Percentiles rank a stretch among this genome's conserved stretches.
Conservation (phyloP, 1,284 basidiomycete species). For the Cryptococcus jaspeensis region DNA sequence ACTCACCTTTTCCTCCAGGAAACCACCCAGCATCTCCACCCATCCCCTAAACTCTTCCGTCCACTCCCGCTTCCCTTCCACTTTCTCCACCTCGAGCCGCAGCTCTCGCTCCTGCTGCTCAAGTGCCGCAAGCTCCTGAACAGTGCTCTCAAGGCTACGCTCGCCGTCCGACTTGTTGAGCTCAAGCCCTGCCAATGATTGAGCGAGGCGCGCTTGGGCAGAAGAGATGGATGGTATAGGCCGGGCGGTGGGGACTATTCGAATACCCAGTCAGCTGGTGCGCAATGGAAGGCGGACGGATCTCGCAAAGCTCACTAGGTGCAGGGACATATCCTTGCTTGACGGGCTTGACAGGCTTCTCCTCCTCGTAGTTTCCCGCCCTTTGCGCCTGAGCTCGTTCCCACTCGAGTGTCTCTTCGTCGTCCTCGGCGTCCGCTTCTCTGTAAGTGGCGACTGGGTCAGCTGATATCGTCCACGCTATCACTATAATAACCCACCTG, state of each 20-base stretch:
- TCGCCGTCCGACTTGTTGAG: conserved; percentile 38
- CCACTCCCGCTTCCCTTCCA: conserved; percentile 83
- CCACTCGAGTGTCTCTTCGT: conserved; percentile 83
- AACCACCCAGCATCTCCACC: conserved; percentile 81
- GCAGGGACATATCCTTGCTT: conserved; percentile 66
- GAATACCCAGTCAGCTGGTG: conserved; percentile 28
- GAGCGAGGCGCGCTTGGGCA: conserved; percentile 67
- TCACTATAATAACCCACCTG: conserved; percentile 58
- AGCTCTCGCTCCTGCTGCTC: conserved; percentile 75
- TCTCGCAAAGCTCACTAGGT: conserved; percentile 62
- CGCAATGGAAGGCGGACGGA: neutral
- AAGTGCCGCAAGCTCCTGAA: conserved; percentile 67
- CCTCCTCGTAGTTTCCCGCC: conserved; percentile 55
- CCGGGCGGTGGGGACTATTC: conserved; percentile 54
- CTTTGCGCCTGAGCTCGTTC: conserved; percentile 80
- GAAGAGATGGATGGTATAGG: conserved; percentile 64
- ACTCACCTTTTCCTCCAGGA: conserved; percentile 85
- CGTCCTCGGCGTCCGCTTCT: conserved; percentile 69
- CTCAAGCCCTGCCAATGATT: conserved; percentile 61
- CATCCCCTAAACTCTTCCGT: conserved; percentile 79
- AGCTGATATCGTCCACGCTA: neutral
- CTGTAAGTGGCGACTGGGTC: conserved; percentile 49
- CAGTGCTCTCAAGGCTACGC: conserved; percentile 42
- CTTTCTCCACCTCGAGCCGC: conserved; percentile 70
- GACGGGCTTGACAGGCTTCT: conserved; percentile 17